phyloP scores from a whole-genome alignment of 2,329 filamentous ascomycete species.

The Colletotrichum godetiae region DNA sequence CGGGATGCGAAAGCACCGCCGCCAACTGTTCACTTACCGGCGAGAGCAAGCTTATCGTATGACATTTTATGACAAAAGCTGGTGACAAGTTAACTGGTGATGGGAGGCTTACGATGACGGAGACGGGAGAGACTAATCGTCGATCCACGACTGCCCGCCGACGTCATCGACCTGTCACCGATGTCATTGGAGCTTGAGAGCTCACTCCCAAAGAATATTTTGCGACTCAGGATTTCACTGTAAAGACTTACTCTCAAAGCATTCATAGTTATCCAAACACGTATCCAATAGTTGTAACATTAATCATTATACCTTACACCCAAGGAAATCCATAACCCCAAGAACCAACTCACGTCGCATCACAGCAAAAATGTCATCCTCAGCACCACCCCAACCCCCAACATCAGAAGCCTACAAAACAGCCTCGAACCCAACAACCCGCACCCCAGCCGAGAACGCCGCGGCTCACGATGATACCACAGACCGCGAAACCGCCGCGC shows the following conservation, averaged over 20 bases:
- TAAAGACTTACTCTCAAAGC: not conserved
- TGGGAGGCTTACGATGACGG: slow-evolving; percentile 8
- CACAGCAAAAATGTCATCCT: slow-evolving; percentile 7
- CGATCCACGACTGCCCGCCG: slow-evolving; percentile 29
- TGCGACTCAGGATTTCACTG: not conserved
- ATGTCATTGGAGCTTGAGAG: not conserved
- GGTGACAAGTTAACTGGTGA: not conserved
- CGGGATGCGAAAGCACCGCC: too few species aligned
- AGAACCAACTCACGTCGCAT: not conserved
- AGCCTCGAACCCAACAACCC: slow-evolving; percentile 8
- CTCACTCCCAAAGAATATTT: not conserved
- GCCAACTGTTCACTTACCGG: too few species aligned
- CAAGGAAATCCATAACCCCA: not conserved
- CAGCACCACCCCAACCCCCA: slow-evolving; percentile 23
- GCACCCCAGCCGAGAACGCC: slow-evolving; percentile 20
- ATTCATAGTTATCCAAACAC: not conserved
- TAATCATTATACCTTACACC: too few species aligned
- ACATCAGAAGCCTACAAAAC: slow-evolving; percentile 30
- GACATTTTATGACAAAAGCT: not conserved
- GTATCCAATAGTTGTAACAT: too few species aligned
- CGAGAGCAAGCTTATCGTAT: too few species aligned
- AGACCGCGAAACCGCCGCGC: slow-evolving; percentile 10
- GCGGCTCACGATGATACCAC: not conserved
- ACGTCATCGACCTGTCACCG: slow-evolving; percentile 36
- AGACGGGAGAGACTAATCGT: slow-evolving; percentile 6